Conservation (phyloP, 352 stramenopile genomes). For the Globisporangium cylindrosporum region DNA sequence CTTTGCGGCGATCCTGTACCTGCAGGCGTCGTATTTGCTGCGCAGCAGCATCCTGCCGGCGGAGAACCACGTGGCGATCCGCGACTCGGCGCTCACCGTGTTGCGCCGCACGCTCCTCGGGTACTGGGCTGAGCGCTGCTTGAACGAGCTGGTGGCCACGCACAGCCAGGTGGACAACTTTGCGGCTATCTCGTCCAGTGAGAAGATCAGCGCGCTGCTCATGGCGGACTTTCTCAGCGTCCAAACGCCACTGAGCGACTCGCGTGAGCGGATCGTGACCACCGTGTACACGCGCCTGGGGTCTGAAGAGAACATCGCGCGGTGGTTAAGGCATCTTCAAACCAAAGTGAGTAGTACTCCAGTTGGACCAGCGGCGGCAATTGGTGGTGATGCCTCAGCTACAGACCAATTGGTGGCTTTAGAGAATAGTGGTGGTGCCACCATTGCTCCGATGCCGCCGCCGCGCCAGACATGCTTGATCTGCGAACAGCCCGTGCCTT, state of each 20-base stretch:
- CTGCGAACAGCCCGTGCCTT: slow-evolving; percentile 56
- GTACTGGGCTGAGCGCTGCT: slow-evolving; percentile 64
- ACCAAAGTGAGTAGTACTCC: slow-evolving; percentile 10
- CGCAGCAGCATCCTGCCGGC: slow-evolving; percentile 53
- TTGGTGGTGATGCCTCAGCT: background rate
- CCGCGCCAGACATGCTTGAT: slow-evolving; percentile 67
- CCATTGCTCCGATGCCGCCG: slow-evolving; percentile 28
- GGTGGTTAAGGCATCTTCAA: slow-evolving; percentile 41
- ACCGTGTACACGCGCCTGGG: slow-evolving; percentile 62
- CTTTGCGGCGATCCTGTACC: slow-evolving; percentile 27
- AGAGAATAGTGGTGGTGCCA: background rate
- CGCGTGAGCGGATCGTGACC: slow-evolving; percentile 42
- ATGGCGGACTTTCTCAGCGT: slow-evolving; percentile 85
- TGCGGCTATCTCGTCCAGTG: slow-evolving; percentile 23
- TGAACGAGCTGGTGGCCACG: slow-evolving; percentile 42
- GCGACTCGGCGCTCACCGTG: slow-evolving; percentile 32
- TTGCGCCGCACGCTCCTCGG: slow-evolving; percentile 46
- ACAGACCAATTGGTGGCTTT: background rate
- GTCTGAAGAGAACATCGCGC: slow-evolving; percentile 34
- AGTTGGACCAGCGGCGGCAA: background rate
- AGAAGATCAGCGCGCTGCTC: slow-evolving; percentile 55
- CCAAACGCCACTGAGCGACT: slow-evolving; percentile 34
- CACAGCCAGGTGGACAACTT: slow-evolving; percentile 36
- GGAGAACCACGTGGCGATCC: slow-evolving; percentile 40
- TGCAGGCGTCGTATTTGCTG: slow-evolving; percentile 61